A percentile compares a stretch with the other conserved stretches of the same genome.
Conservation (phyloP, 148 eudicot genomes). For the Drosera capensis region DNA sequence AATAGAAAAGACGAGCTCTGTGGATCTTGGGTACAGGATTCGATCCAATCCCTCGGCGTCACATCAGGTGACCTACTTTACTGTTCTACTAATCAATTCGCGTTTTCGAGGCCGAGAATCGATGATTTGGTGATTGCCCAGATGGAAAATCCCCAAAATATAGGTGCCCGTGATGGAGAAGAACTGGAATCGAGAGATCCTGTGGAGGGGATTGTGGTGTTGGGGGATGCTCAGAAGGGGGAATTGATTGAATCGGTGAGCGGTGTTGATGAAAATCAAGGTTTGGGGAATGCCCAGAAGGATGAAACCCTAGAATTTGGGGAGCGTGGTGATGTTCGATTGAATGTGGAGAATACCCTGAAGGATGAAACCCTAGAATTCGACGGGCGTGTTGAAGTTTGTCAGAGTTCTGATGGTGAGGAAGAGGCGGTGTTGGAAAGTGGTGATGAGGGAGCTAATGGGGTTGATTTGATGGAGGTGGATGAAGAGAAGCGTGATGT, state of each 20-base stretch:
- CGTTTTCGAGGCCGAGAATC: conserved; percentile 16
- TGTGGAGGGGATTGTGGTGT: too few species aligned
- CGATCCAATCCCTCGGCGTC: conserved; percentile 55
- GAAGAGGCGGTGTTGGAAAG: conserved; percentile 7
- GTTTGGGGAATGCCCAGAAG: conserved; percentile 7
- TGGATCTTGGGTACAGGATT: conserved; percentile 13
- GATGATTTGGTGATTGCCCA: not conserved
- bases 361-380: not conserved
- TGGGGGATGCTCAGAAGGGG: not conserved
- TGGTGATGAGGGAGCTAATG: conserved; percentile 11
- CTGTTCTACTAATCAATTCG: conserved; percentile 24
- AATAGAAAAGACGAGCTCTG: conserved; percentile 59
- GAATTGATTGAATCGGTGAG: not conserved
- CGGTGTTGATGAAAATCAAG: conserved; percentile 5
- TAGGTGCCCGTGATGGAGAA: not conserved
- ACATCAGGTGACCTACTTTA: conserved; percentile 70
- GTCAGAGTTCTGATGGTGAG: too few species aligned
- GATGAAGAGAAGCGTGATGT: conserved; percentile 25
- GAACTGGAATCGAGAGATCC: too few species aligned
- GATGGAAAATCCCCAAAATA: not conserved
- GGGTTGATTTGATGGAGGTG: conserved; percentile 30
- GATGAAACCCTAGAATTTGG: conserved; percentile 1
- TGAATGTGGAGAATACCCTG: conserved; percentile 1
- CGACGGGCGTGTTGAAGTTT: not conserved
- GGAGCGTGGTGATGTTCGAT: too few species aligned